A percentile compares a stretch with the other conserved stretches of the same genome.
Evolutionary conservation across 2,329 filamentous ascomycete genomes (phyloP).

Genomic region (Cladosporium sp.): DNA sequence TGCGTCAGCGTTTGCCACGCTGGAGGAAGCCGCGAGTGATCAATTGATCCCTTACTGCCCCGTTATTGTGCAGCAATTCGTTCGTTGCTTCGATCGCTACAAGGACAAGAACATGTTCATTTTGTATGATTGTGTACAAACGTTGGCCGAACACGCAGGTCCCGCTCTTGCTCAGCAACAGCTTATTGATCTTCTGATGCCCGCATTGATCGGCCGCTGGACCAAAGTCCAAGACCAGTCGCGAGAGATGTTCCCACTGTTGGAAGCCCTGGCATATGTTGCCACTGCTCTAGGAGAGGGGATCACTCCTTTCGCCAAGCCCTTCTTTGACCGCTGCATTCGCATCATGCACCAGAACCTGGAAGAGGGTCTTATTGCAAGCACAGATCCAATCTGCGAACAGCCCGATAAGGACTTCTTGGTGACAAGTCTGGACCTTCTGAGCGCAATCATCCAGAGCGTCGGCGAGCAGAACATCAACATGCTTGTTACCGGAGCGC

Average conservation of each 20-base stretch:
- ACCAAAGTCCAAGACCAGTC: conserved; percentile 84
- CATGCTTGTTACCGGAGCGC: conserved; percentile 72
- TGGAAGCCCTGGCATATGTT: conserved; percentile 96
- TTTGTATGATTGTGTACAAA: conserved; percentile 97
- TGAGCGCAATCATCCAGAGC: conserved; percentile 91
- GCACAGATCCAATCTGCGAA: conserved; percentile 65
- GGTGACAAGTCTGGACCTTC: conserved; percentile 87
- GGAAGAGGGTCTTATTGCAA: conserved; percentile 72
- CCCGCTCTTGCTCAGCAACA: conserved; percentile 76
- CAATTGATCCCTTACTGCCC: conserved; percentile 80
- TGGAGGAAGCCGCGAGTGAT: conserved; percentile 88
- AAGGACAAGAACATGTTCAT: conserved; percentile 99
- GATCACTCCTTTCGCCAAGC: conserved; percentile 81
- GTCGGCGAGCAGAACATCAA: conserved; percentile 71
- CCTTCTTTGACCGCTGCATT: conserved; percentile 85
- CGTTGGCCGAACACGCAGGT: conserved; percentile 87
- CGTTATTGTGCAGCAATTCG: conserved; percentile 89
- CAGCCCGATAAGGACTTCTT: conserved; percentile 94
- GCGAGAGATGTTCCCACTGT: conserved; percentile 85
- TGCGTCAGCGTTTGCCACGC: conserved; percentile 90
- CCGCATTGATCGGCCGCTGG: conserved; percentile 85
- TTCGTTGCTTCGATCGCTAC: conserved; percentile 88
- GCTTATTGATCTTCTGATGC: conserved; percentile 86
- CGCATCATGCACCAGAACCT: conserved; percentile 90
- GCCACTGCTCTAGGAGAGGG: conserved; percentile 78